Conservation (phyloP, 768 basidiomycete genomes). For the Coprinopsis marcescibilis region DNA sequence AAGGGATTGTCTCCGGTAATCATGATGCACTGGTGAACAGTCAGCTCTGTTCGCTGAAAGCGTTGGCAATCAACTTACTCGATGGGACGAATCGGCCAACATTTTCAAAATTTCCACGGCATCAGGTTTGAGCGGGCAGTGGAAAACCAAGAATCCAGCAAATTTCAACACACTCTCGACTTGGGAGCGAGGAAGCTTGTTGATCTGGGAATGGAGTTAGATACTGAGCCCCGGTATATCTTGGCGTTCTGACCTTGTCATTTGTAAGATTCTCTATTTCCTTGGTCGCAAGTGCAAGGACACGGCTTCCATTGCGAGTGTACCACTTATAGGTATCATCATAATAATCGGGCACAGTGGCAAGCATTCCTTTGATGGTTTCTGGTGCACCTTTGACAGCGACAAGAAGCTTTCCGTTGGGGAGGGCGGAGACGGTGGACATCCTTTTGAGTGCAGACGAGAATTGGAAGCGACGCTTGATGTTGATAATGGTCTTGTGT, state of each 20-base stretch:
- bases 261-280: constrained; percentile 64
- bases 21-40: constrained; percentile 80
- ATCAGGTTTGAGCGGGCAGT: constrained; percentile 93
- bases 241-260: constrained; percentile 55
- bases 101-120: constrained; percentile 88
- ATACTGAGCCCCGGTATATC: neutral
- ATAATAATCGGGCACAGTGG: constrained; percentile 66
- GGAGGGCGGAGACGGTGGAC: constrained; percentile 78
- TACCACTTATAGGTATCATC: constrained; percentile 96
- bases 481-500: constrained; percentile 56
- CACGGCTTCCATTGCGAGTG: constrained; percentile 88
- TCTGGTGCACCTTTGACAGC: constrained; percentile 97
- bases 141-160: constrained; percentile 98
- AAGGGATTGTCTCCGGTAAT: constrained; percentile 99
- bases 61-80: constrained; percentile 40
- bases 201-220: constrained; percentile 51
- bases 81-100: constrained; percentile 93
- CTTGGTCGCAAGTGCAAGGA: constrained; percentile 87
- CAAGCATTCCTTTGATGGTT: constrained; percentile 88
- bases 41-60: neutral
- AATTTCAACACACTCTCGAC: constrained; percentile 79
- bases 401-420: constrained; percentile 52
- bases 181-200: constrained; percentile 74
- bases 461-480: constrained; percentile 95
- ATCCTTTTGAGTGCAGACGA: constrained; percentile 96